Percentiles rank a stretch among this genome's conserved stretches.
Evolutionary conservation across 179 eudicot species (phyloP).

Genomic region (Nepenthes alata): DNA sequence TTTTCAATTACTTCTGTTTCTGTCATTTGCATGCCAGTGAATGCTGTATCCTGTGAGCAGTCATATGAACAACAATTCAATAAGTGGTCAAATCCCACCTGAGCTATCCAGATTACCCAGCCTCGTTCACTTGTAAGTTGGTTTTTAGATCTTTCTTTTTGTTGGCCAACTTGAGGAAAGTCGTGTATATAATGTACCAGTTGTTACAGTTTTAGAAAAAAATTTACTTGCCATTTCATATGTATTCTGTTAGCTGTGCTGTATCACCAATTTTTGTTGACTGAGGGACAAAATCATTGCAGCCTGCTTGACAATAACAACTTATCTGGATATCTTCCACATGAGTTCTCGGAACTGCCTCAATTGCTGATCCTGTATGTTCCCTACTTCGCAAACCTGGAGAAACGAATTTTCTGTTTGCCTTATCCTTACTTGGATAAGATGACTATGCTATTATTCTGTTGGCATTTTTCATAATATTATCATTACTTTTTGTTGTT

Average conservation of each 20-base stretch:
- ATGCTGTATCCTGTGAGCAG: slow-evolving; percentile 22
- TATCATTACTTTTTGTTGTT: no score
- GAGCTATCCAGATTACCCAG: slow-evolving; percentile 58
- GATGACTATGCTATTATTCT: background rate
- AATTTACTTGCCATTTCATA: background rate
- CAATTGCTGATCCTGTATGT: slow-evolving; percentile 58
- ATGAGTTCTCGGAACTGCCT: slow-evolving; percentile 54
- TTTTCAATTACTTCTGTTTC: slow-evolving; percentile 2
- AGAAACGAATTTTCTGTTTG: no score
- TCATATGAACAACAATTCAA: slow-evolving; percentile 94
- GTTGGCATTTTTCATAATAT: slow-evolving; percentile 9
- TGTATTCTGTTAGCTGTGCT: background rate
- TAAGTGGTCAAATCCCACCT: slow-evolving; percentile 78
- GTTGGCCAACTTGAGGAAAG: background rate
- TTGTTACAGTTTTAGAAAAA: background rate
- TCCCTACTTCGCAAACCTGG: background rate
- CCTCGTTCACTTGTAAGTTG: slow-evolving; percentile 82
- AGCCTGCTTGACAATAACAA: slow-evolving; percentile 89
- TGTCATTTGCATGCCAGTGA: background rate
- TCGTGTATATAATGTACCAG: background rate
- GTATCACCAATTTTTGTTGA: slow-evolving; percentile 1
- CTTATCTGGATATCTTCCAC: slow-evolving; percentile 75
- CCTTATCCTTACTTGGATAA: background rate
- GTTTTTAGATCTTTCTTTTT: background rate
- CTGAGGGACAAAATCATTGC: slow-evolving; percentile 17